A percentile compares a stretch with the other conserved stretches of the same genome.
phyloP scores from a whole-genome alignment of 2,329 filamentous ascomycete species.

The Alternaria incomplexa region DNA sequence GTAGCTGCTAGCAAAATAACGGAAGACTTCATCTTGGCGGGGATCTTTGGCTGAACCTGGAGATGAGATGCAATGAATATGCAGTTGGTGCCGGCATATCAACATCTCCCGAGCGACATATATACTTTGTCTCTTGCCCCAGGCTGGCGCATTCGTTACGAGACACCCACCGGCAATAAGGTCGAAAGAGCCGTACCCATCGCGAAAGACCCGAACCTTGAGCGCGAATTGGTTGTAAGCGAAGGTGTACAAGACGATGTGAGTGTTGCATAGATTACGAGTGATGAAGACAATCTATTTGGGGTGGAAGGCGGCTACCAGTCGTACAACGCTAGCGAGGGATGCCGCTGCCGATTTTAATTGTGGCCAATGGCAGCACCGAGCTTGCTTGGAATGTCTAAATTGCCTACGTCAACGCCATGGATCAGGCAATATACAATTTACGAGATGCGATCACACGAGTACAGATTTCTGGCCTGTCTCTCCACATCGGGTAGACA shows the following conservation, averaged over 20 bases:
- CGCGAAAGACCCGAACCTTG: neutral
- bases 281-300: constrained; percentile 8
- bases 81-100: neutral
- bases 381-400: neutral
- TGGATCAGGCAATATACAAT: neutral
- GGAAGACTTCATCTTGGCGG: constrained; percentile 5
- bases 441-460: neutral
- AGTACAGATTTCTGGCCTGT: neutral
- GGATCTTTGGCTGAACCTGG: neutral
- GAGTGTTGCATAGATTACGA: constrained; percentile 6
- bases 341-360: constrained; percentile 3
- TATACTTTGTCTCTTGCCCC: neutral
- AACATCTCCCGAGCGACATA: neutral
- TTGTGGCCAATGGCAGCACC: neutral
- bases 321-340: constrained; percentile 1
- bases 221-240: neutral
- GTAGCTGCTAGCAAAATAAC: constrained; percentile 1
- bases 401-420: constrained; percentile 11
- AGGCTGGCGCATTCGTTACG: neutral
- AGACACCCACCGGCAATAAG: constrained; percentile 1
- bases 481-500: neutral
- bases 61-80: neutral
- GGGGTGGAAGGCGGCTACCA: neutral
- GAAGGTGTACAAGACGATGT: neutral
- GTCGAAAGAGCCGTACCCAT: neutral